Base-by-base conservation (phyloP, 1,284 basidiomycete species). In the Pascua guehoae region DNA sequence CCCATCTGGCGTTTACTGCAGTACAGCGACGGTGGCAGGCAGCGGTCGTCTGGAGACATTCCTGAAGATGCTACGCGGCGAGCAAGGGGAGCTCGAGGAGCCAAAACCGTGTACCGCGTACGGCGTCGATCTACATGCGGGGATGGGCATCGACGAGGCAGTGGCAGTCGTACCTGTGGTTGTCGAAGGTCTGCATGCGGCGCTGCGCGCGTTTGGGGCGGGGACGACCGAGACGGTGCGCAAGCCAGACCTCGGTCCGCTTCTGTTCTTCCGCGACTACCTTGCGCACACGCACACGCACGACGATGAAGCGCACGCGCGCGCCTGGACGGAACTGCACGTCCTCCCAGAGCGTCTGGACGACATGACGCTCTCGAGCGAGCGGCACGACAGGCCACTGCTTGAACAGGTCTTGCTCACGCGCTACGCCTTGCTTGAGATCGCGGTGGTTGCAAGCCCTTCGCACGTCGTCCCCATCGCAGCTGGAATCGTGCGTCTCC, bases 341-440 rank as follows among this genome's bases (percentile, higher is more conserved):
- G 24, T 24, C 12, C 48, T 57, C 5, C 42, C 48, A 14, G n/a
- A 47, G 16, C 61, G 58, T 15, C 54, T 70, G 1, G 60, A 66
- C 32, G 54, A 51, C n/a, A 52, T 70, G 5, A 43, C 55, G 12
- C 40, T 68, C 10, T 48, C 51, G 0, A 46, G 43, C 5, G 49
- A 55, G 10, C 53, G 56, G 43, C 40, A 48, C 4, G 64, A 59
- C 17, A 53, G 57, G 8, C 12, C 44, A 8, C 46, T 64, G 5
- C 37, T 60, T 7, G 54, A 58, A 16, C 57, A 57, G 18, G 46
- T 80, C 3, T 69, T 89, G 38, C 68, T 77, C 1, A 63, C 82
- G 17, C 80, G 81, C 41, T 88, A 87, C 85, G 84, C 85, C 58
- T 67, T 81, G 0, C 75, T 88, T 18, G 88, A 88, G 64, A 61